Evolutionary conservation across 345 rosid species (phyloP), one percentile per base, ranked within the genome.

Genomic region (Aquilaria sinensis): DNA sequence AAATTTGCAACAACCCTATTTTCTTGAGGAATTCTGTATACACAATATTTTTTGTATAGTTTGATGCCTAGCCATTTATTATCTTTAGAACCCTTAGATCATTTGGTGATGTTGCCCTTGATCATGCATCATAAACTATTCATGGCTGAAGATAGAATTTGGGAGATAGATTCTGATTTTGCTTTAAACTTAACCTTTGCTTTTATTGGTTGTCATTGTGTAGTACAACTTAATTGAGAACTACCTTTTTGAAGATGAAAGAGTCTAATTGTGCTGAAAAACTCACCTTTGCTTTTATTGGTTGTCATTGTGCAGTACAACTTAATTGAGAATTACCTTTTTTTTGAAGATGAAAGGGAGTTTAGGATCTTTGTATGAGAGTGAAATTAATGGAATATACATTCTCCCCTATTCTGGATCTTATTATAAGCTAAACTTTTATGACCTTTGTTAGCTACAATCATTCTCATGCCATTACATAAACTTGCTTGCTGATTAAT

Each of bases 141-240:
- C 43, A 37, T 37, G 43, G 43, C 43, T 37, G 43, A 37, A 37
- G 5, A 37, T 37, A 4, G 43, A 52, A 33, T 51, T 58, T 0
- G 37, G 51, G 31, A 66, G 34, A 37, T 57, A 34, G 4, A 66
- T 32, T 6, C 64, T 63, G 43, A 46, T 57, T 2, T 13, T 58
- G 12, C 48, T 37, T 2, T 23, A 50, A 5, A 51, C 32, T 37
- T 66, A 50, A 4, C 58, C 70, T 31, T 43, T 6, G 12, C 70
- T 67, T 50, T 52, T 30, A 9, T 43, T 58, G 0, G 50, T 67
- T 7, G 64, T 51, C 64, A 58, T 58, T 5, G 51, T 57, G 32
- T 33, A 51, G 8, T 50, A 0, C 10, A 45, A 1, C 31, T 9
- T 43, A 10, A 59, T 37, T 34, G 64, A 52, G 37, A 51, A 51